A percentile compares a stretch with the other conserved stretches of the same genome.
These are phyloP conservation scores for Paracoccidioides lutzii DNA, from an alignment of 2,329 filamentous ascomycete genomes.

Conservation along the genomic window DNA sequence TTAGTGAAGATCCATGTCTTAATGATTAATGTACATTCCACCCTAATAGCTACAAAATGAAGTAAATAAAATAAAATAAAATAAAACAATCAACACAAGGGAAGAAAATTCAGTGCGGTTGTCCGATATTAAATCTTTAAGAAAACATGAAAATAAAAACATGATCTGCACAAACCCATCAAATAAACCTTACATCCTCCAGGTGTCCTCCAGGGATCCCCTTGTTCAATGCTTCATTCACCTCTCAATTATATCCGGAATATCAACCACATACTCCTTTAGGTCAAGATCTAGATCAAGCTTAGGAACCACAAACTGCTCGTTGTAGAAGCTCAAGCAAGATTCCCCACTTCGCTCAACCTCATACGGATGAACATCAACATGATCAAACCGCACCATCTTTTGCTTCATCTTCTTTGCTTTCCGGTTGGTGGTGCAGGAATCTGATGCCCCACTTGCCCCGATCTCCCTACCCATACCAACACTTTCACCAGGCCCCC, in stretches of 20 bases:
- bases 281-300: slow-evolving; percentile 32
- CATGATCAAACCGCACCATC: slow-evolving; percentile 2
- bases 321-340: background rate
- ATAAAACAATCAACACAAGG: background rate
- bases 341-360: background rate
- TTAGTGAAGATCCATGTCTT: background rate
- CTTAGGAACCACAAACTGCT: slow-evolving; percentile 35
- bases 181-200: background rate
- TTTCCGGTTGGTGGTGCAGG: background rate
- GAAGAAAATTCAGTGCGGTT: background rate
- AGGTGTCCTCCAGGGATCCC: too few relatives aligned
- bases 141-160: background rate
- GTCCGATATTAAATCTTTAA: too few relatives aligned
- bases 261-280: slow-evolving; percentile 1
- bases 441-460: background rate
- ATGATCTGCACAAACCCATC: background rate
- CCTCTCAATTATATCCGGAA: slow-evolving; percentile 1
- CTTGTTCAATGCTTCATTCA: background rate
- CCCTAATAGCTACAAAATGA: background rate
- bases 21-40: background rate
- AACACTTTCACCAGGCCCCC: background rate
- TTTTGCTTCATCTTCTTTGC: background rate
- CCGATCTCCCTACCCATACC: too few relatives aligned
- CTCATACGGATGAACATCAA: slow-evolving; percentile 4
- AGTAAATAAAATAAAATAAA: background rate